Base-by-base conservation (phyloP, 2,329 filamentous ascomycete genomes). In the Talaromyces rugulosus region DNA sequence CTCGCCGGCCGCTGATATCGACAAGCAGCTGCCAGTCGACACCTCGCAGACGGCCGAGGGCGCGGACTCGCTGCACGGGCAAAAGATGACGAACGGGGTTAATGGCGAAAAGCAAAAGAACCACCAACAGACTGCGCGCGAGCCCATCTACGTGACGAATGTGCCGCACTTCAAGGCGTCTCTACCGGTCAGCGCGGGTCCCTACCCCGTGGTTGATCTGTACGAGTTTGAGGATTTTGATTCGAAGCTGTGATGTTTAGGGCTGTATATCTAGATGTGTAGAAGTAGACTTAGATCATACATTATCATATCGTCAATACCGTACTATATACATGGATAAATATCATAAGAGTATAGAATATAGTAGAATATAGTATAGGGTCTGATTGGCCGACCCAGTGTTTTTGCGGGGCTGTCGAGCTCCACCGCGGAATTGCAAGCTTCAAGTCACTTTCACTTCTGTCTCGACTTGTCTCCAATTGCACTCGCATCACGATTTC, bases 211-310 rank as follows among this genome's bases (percentile, higher is more conserved):
- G 33, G 88, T 85, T 71, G 89, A 95, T 66, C 75, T 98, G 61
- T 89, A 83, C 64, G 90, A 92, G 70, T 98, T 94, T 75, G 90
- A 96, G 73, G 94, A 97, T 63, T 81, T 88, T 63, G 91, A 91
- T 65, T 79, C 90, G 14, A 97, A 97, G 80, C 82, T 97, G 62
- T 94, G 74, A 59, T 44, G 50, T 27, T 12, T 51, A 12, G 27
- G 56, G n/a, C 33, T 62, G 61, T 62, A 59, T 31, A 56, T 59
- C 50, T 59, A 59, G 56, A 50, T n/a, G 18, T 40, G n/a, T 58
- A 51, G 56, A 58, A 33, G 34, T 31, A 28, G 30, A 53, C 23
- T 53, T 30, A 53, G 50, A 53, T 42, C 18, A 36, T 36, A 36
- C 33, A 36, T 8, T 36, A 14, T 55, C 27, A 9, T 55, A 33